phyloP scores from a whole-genome alignment of 1,284 basidiomycete species.

The Sanguinoderma infundibulare region DNA sequence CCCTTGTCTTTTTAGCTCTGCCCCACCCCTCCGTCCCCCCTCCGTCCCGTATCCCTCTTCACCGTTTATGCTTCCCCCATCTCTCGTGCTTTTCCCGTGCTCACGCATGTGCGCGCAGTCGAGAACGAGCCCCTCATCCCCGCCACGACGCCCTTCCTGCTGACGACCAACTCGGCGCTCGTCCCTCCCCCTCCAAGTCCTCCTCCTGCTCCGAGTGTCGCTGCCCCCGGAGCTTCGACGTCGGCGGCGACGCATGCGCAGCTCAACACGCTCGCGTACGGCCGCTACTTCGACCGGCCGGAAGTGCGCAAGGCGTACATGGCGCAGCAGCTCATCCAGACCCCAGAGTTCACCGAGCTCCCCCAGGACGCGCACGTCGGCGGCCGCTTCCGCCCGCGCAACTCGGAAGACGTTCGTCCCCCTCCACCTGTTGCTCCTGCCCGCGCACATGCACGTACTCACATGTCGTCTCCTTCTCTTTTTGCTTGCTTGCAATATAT shows the following conservation, averaged over 20 bases:
- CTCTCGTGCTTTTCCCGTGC: not conserved
- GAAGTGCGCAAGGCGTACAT: constrained; percentile 74
- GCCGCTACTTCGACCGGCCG: constrained; percentile 77
- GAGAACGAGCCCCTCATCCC: constrained; percentile 77
- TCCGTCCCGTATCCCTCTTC: not conserved
- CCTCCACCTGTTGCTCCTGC: too few relatives aligned
- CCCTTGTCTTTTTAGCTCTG: not conserved
- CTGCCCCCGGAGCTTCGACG: constrained; percentile 34
- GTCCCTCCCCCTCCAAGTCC: too few relatives aligned
- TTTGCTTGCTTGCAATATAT: constrained; percentile 12
- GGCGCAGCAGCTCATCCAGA: constrained; percentile 71
- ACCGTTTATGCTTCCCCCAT: not conserved
- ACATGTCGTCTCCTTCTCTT: constrained; percentile 7
- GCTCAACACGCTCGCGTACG: constrained; percentile 62
- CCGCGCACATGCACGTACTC: constrained; percentile 22
- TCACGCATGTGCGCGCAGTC: constrained; percentile 44
- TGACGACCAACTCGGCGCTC: constrained; percentile 69
- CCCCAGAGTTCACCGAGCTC: constrained; percentile 66
- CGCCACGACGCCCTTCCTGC: constrained; percentile 60
- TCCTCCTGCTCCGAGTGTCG: too few relatives aligned
- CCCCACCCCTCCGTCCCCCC: constrained; percentile 8
- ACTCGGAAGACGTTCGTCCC: constrained; percentile 67
- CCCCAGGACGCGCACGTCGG: constrained; percentile 64
- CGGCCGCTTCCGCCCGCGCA: constrained; percentile 68
- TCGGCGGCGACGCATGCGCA: constrained; percentile 42